Base-by-base conservation (phyloP, 371 early-diverging fungal species). In the Mortierella sp. region DNA sequence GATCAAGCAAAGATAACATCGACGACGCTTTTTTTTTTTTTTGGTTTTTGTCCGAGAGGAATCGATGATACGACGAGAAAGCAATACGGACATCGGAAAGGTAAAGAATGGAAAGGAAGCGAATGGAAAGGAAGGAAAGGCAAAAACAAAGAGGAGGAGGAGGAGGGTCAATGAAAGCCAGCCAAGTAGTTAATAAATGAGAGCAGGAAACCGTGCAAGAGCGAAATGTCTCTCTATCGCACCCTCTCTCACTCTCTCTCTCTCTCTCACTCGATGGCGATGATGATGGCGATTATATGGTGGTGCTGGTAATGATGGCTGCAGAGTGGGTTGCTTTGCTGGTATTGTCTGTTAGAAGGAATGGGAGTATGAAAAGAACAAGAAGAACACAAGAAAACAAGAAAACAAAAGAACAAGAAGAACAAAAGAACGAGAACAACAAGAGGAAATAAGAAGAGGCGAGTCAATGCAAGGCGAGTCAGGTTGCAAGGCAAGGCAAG, bases 131-230 rank as follows among this genome's bases (percentile, higher is more conserved):
- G 38, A 50, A 4, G 45, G 16, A 2, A 54, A 26, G 48, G 28
- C n/a, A 10, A 34, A 52, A 24, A 24, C n/a, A 42, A 54, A 42
- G 42, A 3, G 50, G 50, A 11, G 16, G n/a, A n/a, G 14, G 16
- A 16, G 50, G 50, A 13, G 50, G 11, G 50, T 50, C 16, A 50
- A 50, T 50, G 14, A 74, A 74, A 45, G 58, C 74, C 34, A 74
- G 57, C 44, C 57, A 58, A 14, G 38, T 10, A 11, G 34, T 47
- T 14, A 24, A 28, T 21, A 11, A 11, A 9, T 38, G 38, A 70
- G 44, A 76, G 63, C 58, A 45, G 42, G 58, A 74, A 42, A 38
- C 68, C 21, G 21, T 8, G 21, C 68, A 38, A 38, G 68, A 65
- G 68, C 57, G 31, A 60, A 44, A 45, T 47, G 68, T 47, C 10